phyloP scores from a whole-genome alignment of 495 filamentous ascomycete genomes.

The Neurospora africana region DNA sequence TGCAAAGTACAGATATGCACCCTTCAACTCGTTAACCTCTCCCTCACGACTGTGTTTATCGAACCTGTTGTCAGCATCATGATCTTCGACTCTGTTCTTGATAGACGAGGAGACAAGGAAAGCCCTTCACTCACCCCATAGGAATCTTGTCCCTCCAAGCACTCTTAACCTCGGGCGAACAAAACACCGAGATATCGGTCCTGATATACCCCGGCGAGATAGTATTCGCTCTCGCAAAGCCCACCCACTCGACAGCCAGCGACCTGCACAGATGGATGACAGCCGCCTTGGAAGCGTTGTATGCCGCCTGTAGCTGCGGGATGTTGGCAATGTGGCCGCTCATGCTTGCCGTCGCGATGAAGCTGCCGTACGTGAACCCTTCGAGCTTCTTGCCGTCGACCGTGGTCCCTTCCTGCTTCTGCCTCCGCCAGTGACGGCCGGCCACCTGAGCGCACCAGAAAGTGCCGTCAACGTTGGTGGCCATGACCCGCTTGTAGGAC shows the following conservation, averaged over 20 bases:
- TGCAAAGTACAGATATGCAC: conserved; percentile 78
- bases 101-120: background rate
- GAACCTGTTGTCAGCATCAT: background rate
- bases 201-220: conserved; percentile 81
- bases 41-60: conserved; percentile 49
- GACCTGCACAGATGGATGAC: conserved; percentile 78
- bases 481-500: conserved; percentile 58
- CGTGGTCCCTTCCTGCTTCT: conserved; percentile 54
- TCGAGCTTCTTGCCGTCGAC: conserved; percentile 55
- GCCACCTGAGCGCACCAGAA: conserved; percentile 75
- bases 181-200: conserved; percentile 72
- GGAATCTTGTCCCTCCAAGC: conserved; percentile 75
- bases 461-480: conserved; percentile 70
- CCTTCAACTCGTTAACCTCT: conserved; percentile 70
- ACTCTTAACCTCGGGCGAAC: conserved; percentile 57
- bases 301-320: conserved; percentile 74
- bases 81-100: background rate
- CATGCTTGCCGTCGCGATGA: conserved; percentile 73
- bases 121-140: conserved; percentile 49
- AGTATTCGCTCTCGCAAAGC: conserved; percentile 73
- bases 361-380: conserved; percentile 58
- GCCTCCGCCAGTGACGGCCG: conserved; percentile 51
- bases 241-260: conserved; percentile 78
- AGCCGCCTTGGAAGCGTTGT: conserved; percentile 82
- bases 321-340: conserved; percentile 81